Base-by-base conservation (phyloP, 2,329 filamentous ascomycete species). In the Claviceps fusiformis region DNA sequence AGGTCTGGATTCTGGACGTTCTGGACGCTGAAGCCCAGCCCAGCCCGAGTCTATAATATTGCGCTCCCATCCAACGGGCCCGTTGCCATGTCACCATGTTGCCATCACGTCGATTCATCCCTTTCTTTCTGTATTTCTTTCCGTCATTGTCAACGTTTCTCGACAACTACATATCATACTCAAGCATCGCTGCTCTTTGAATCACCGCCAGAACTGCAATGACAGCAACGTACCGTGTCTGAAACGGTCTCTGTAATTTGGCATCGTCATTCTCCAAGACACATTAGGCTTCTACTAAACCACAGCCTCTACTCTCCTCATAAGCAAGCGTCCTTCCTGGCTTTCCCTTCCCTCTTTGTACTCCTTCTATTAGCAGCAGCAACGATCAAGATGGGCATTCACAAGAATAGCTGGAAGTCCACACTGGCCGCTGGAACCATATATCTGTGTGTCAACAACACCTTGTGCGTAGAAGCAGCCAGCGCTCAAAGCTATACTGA, bases 401-500 rank as follows among this genome's bases (percentile, higher is more conserved):
- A 15, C 15, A 41, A 37, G 19, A 19, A 9, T 15, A 11, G 24
- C 8, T 51, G 51, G 50, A 50, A 35, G 31, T 52, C 43, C 4
- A 13, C 54, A 17, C 35, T 56, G 53, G 58, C 57, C 43, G 57
- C 61, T 29, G 58, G 45, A 2, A 11, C 31, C 19, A 24, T 51
- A 29, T 53, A 13, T 19, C 27, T 54, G 43, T 39, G 47, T 13
- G 11, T 29, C 7, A 41, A 44, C 35, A 48, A 44, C 35, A 48
- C 44, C 29, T 29, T 17, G 7, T 7, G 27, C 13, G 52, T 41
- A 8, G 29, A 56, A 44, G 60, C 61, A 41, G 59, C 60, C 50
- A 57, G 55, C 52, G 27, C 58, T 50, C 35, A 62, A 10, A 52
- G 48, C 50, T 75, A 75, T 61, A 62, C 65, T 10, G 58, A 59